Base-by-base conservation (phyloP, 1,284 basidiomycete species). In the Bondarzewia mesenterica region DNA sequence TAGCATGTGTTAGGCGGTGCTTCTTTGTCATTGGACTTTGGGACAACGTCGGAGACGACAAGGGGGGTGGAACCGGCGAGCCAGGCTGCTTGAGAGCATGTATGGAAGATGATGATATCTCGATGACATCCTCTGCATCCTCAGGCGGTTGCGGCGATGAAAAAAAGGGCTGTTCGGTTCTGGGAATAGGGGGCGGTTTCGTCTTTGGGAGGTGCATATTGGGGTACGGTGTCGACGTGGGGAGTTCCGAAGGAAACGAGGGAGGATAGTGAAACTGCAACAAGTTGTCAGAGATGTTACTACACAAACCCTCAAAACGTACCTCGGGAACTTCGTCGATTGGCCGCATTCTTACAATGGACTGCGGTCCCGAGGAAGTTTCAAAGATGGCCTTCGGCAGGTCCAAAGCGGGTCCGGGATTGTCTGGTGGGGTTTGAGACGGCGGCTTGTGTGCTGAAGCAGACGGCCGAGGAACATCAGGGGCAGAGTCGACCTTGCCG, bases 181-280 rank as follows among this genome's bases (percentile, higher is more conserved):
- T 61, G 12, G 56, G 56, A 26, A 67, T 66, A 7, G 60, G 61
- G 22, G 59, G 52, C 22, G 64, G 64, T 50, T 66, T 66, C 45
- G 54, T 51, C 22, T 27, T 42, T 54, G 60, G 18, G 18, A 27
- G 50, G 48, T 5, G 40, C 37, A 20, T n/a, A 16, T 12, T 48
- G 53, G 42, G 25, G 2, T 7, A 59, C 12, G 67, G 68, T 12
- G 68, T 70, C 3, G 68, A 70, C n/a, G 67, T 69, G 25, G 55
- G 53, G 42, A 70, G 59, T 42, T 69, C 57, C 36, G 64, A 58
- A n/a, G 68, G 67, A 47, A 70, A 70, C 23, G 67, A 69, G 14
- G 66, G 66, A 6, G 66, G 65, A 12, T 66, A 54, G 50, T 62
- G 64, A 7, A 55, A 58, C 64, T 66, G 43, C 20, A n/a, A 27